Base-by-base conservation (phyloP, 225 moss, liverwort and hornwort species). In the Polytrichum formosum region DNA sequence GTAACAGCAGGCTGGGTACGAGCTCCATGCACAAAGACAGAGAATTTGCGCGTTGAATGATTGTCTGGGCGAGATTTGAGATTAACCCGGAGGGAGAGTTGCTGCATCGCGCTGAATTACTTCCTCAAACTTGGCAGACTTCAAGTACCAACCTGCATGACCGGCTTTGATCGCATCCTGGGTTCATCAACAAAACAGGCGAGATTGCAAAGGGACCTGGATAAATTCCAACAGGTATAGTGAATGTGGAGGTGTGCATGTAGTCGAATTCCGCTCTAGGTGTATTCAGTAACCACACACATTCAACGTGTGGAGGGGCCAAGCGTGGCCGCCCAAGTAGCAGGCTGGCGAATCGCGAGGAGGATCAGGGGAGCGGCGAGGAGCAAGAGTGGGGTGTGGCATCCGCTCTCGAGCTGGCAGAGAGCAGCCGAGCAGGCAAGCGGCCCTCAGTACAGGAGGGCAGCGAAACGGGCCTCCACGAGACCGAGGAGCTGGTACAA, bases 341-440 rank as follows among this genome's bases (percentile, higher is more conserved):
- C 84, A 85, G 71, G 85, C 85, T 85, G 81, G 73, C 77, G 74
- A 76, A 70, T 74, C 76, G 74, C 58, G 76, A 78, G 29, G 72
- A 69, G 71, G 68, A 27, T 64, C 56, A 27, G 22, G 54, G 37
- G 16, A 28, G 20, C 28, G 55, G 55, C 13, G 72, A 28, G 2
- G 54, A 72, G 63, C 64, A 55, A 23, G 26, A 53, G 55, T 79
- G 86, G 86, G 80, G 80, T 61, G 27, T 76, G 55, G 6, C 75
- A 27, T 20, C 80, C 2, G 58, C 46, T 46, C 46, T 28, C 77
- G 78, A 75, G 37, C 67, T 76, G 68, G 78, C 66, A 30, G 75
- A 76, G 70, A 75, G 79, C 55, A 73, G 66, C 56, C 65, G 73
- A 66, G 71, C 21, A 5, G 87, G 84, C 18, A 87, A 87, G 77